Conservation (phyloP, 2,329 filamentous ascomycete species). For the Pseudopyricularia javanii region DNA sequence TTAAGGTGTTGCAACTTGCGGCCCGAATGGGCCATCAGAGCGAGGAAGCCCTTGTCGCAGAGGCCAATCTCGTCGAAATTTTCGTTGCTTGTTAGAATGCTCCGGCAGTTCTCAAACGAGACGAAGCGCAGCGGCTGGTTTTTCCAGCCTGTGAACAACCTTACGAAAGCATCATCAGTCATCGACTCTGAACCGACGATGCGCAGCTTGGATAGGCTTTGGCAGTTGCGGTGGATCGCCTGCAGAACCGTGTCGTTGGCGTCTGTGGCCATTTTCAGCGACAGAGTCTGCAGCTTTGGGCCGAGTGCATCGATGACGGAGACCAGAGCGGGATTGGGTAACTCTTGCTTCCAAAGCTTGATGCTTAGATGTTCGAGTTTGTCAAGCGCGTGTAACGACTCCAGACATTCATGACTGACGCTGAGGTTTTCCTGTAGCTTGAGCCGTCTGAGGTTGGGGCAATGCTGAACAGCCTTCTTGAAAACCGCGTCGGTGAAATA, state of each 20-base stretch:
- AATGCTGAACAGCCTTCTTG: constrained; percentile 45
- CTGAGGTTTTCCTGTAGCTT: constrained; percentile 76
- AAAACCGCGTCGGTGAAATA: constrained; percentile 66
- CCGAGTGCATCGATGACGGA: constrained; percentile 52
- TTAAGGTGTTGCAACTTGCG: constrained; percentile 53
- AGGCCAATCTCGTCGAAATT: constrained; percentile 58
- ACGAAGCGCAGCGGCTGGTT: constrained; percentile 60
- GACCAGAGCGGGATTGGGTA: constrained; percentile 44
- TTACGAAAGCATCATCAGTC: constrained; percentile 61
- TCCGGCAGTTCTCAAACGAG: constrained; percentile 67
- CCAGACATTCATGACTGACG: constrained; percentile 53
- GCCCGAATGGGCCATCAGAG: constrained; percentile 77
- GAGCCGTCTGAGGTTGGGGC: constrained; percentile 57
- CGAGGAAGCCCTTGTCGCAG: constrained; percentile 62
- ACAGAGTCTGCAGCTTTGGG: constrained; percentile 59
- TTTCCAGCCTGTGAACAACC: constrained; percentile 63
- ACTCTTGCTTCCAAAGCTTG: constrained; percentile 41
- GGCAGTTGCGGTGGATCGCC: constrained; percentile 59
- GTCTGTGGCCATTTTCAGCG: constrained; percentile 55
- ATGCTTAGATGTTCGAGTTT: constrained; percentile 66
- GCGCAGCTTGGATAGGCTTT: constrained; percentile 60
- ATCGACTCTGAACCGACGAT: constrained; percentile 65
- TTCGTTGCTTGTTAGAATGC: constrained; percentile 22
- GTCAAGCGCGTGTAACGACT: constrained; percentile 47
- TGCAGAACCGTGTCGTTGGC: constrained; percentile 59